Percentiles rank a stretch among this genome's conserved stretches.
Conservation (phyloP, 495 filamentous ascomycete species). For the Neurospora africana region DNA sequence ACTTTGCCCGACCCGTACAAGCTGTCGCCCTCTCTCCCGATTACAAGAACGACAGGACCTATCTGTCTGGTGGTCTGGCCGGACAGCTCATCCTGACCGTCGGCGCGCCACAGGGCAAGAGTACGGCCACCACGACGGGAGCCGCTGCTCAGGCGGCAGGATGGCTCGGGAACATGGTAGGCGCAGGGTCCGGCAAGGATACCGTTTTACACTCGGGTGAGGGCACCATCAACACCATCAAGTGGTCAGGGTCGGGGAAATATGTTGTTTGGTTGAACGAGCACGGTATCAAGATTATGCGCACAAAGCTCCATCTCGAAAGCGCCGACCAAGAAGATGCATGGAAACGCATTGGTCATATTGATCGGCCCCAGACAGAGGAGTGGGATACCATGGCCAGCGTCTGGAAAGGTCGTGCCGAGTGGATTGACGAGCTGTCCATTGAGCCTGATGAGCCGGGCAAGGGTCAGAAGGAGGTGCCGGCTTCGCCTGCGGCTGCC, state of each 20-base stretch:
- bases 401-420: slow-evolving; percentile 81
- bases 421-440: slow-evolving; percentile 81
- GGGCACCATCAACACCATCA: slow-evolving; percentile 78
- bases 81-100: slow-evolving; percentile 84
- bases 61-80: slow-evolving; percentile 81
- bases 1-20: slow-evolving; percentile 86
- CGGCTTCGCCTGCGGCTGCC: slow-evolving; percentile 33
- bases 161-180: slow-evolving; percentile 83
- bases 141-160: slow-evolving; percentile 71
- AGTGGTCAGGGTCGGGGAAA: slow-evolving; percentile 84
- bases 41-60: slow-evolving; percentile 76
- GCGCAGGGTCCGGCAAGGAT: slow-evolving; percentile 70
- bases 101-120: slow-evolving; percentile 66
- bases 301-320: slow-evolving; percentile 74
- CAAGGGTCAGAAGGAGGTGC: slow-evolving; percentile 23
- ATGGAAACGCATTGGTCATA: slow-evolving; percentile 94
- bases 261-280: slow-evolving; percentile 94
- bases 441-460: slow-evolving; percentile 49
- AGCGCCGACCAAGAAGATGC: slow-evolving; percentile 65
- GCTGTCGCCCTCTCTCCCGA: slow-evolving; percentile 86
- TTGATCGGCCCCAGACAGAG: slow-evolving; percentile 66
- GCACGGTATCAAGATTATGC: slow-evolving; percentile 94
- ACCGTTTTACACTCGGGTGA: slow-evolving; percentile 85
- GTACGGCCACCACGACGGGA: slow-evolving; percentile 68
- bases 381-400: slow-evolving; percentile 90